Evolutionary conservation across 2,329 filamentous ascomycete genomes (phyloP), one percentile per base, ranked within the genome.

Genomic region (Fusarium setosum): DNA sequence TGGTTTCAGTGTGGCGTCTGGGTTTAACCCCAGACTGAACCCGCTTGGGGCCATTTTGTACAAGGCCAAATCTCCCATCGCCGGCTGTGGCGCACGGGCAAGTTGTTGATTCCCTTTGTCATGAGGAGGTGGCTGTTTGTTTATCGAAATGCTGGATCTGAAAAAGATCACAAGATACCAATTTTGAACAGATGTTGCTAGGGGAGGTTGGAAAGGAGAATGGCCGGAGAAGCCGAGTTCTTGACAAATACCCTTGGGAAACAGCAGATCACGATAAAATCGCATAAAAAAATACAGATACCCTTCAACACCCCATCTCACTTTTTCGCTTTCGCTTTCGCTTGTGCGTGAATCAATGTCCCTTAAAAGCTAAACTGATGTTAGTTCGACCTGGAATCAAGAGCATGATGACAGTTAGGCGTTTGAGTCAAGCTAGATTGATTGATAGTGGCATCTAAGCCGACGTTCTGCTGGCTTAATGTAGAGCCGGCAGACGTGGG

Each of bases 61-160:
- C 9, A 17, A 42, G 34, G 45, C 48, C 51, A 48, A 62, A 58
- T 56, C 56, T 64, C 49, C 61, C 56, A 62, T 34, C 31, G 68
- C 63, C 56, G 23, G 52, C 18, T 32, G 32, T 34, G 57, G 64
- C 55, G 66, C 61, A 64, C 57, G 45, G 67, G 50, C 59, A 59
- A 55, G 18, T 58, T 44, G 45, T 41, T 48, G 41, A 40, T 61
- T 58, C 56, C 60, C 42, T 69, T 66, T 64, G 53, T 61, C 59
- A 64, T 47, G 38, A 12, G 12, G 50, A 44, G 47, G 42, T 35
- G 56, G 26, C 12, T n/a, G 50, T 15, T 47, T 40, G 26, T 35
- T 32, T 45, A 53, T 34, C 56, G 58, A 66, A 56, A 59, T 52
- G 41, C 40, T 41, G 32, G 53, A 61, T 55, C 49, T 29, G 15